Evolutionary conservation across 2,329 filamentous ascomycete species (phyloP).

Genomic region (Sclerotinia sclerotiorum): DNA sequence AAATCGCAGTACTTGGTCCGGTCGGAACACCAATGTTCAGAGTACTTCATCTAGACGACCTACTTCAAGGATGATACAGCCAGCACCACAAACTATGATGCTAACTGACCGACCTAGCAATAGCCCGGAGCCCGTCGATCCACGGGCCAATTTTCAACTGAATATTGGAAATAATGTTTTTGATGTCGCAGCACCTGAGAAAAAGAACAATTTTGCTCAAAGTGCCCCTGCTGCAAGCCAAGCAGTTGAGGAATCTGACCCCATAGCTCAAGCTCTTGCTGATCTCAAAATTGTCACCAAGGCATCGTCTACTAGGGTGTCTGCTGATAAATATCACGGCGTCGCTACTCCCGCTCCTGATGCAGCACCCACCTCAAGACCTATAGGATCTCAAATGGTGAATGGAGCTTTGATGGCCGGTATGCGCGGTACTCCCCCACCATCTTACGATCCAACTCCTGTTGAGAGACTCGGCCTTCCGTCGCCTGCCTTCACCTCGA

Average conservation of each 20-base stretch:
- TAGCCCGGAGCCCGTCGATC: slow-evolving; percentile 86
- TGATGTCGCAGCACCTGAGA: slow-evolving; percentile 79
- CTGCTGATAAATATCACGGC: slow-evolving; percentile 95
- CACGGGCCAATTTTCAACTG: slow-evolving; percentile 86
- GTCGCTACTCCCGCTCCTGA: slow-evolving; percentile 76
- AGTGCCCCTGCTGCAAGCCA: slow-evolving; percentile 42
- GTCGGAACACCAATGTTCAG: slow-evolving; percentile 33
- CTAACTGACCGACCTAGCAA: slow-evolving; percentile 48
- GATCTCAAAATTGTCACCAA: slow-evolving; percentile 88
- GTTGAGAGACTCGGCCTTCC: slow-evolving; percentile 82
- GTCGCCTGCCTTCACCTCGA: slow-evolving; percentile 86
- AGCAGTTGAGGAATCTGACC: slow-evolving; percentile 68
- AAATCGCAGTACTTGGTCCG: slow-evolving; percentile 61
- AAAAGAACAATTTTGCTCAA: slow-evolving; percentile 48
- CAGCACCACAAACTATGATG: slow-evolving; percentile 33
- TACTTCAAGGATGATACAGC: slow-evolving; percentile 40
- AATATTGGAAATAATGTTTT: slow-evolving; percentile 97
- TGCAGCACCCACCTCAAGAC: slow-evolving; percentile 45
- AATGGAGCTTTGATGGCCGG: slow-evolving; percentile 52
- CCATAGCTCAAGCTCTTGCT: slow-evolving; percentile 87
- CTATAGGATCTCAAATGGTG: slow-evolving; percentile 44
- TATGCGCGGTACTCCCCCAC: slow-evolving; percentile 76
- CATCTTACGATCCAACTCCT: slow-evolving; percentile 71
- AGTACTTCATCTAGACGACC: slow-evolving; percentile 42
- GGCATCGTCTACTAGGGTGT: slow-evolving; percentile 77